phyloP scores from a whole-genome alignment of 768 basidiomycete species.

The Suillus subalutaceus region DNA sequence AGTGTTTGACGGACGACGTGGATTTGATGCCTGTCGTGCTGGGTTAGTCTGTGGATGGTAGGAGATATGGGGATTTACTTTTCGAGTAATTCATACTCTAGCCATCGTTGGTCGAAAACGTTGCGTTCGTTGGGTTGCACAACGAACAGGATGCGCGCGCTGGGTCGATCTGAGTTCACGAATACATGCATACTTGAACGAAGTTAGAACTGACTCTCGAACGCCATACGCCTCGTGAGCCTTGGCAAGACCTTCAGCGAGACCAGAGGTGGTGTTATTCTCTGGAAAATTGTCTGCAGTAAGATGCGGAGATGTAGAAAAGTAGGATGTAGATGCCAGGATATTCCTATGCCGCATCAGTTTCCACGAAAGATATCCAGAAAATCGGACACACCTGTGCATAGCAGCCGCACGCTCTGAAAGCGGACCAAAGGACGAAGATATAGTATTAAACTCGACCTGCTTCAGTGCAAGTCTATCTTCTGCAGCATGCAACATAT shows the following conservation, averaged over 20 bases:
- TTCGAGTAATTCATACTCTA: conserved; percentile 87
- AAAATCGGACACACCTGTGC: conserved; percentile 62
- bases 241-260: conserved; percentile 76
- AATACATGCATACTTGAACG: background rate
- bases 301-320: conserved; percentile 55
- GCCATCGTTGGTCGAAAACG: conserved; percentile 88
- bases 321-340: conserved; percentile 66
- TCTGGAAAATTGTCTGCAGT: conserved; percentile 61
- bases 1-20: conserved; percentile 78
- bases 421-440: conserved; percentile 84
- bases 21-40: conserved; percentile 63
- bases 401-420: conserved; percentile 68
- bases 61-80: conserved; percentile 48
- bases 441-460: conserved; percentile 98
- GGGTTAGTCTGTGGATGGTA: background rate
- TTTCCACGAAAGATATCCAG: background rate
- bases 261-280: conserved; percentile 70
- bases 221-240: conserved; percentile 78
- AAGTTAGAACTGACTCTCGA: conserved; percentile 41
- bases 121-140: conserved; percentile 89
- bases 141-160: conserved; percentile 79
- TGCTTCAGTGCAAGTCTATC: conserved; percentile 66
- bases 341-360: conserved; percentile 57
- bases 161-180: conserved; percentile 19
- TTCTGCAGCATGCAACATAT: conserved; percentile 71